phyloP scores from a whole-genome alignment of 352 stramenopile species.

The Globisporangium camurandrum region DNA sequence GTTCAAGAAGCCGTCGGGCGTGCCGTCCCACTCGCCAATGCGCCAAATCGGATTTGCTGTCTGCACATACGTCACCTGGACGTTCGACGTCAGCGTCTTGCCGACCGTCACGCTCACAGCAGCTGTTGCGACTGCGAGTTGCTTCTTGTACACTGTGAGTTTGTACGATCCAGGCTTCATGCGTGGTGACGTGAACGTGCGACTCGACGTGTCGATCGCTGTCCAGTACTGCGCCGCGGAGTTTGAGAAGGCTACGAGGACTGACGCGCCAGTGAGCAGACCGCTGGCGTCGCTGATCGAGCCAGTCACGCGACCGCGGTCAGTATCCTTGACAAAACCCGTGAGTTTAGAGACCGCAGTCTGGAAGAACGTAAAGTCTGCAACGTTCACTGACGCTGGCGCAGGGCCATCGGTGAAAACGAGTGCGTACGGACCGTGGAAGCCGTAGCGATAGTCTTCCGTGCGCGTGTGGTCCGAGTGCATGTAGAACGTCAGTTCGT shows the following conservation, averaged over 20 bases:
- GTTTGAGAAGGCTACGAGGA: slow-evolving; percentile 33
- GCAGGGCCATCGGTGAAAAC: slow-evolving; percentile 28
- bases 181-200: slow-evolving; percentile 27
- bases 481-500: slow-evolving; percentile 56
- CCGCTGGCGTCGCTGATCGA: slow-evolving; percentile 24
- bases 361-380: slow-evolving; percentile 42
- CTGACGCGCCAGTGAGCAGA: slow-evolving; percentile 14
- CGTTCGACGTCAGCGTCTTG: slow-evolving; percentile 9
- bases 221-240: slow-evolving; percentile 36
- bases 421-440: slow-evolving; percentile 41
- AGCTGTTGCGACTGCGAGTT: slow-evolving; percentile 30
- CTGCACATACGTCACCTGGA: slow-evolving; percentile 19
- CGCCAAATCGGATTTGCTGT: slow-evolving; percentile 27
- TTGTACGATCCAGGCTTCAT: slow-evolving; percentile 48
- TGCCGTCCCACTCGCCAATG: slow-evolving; percentile 47
- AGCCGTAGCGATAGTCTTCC: slow-evolving; percentile 44
- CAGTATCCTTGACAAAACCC: slow-evolving; percentile 25
- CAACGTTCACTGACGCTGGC: slow-evolving; percentile 13
- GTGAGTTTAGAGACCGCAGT: slow-evolving; percentile 14
- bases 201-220: slow-evolving; percentile 9
- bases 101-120: slow-evolving; percentile 18
- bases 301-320: slow-evolving; percentile 26
- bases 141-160: slow-evolving; percentile 45
- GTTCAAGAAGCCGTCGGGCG: slow-evolving; percentile 38
- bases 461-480: slow-evolving; percentile 51